A percentile compares a stretch with the other conserved stretches of the same genome.
Conservation (phyloP, 2,329 filamentous ascomycete species). For the Aspergillus ibericus region DNA sequence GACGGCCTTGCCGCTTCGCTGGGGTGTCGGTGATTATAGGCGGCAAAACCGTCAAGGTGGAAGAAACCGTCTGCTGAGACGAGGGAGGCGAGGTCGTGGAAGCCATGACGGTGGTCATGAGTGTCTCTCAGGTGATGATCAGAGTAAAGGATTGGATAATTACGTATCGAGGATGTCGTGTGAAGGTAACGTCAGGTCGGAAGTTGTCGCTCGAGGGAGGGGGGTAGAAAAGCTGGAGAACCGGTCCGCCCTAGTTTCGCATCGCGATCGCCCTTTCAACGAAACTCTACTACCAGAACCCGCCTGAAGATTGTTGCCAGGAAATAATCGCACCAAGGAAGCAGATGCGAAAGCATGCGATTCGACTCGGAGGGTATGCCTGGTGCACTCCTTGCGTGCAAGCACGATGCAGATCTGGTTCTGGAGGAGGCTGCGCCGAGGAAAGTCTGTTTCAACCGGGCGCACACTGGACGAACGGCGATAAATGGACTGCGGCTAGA, state of each 20-base stretch:
- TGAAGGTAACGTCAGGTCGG: constrained; percentile 21
- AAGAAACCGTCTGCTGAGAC: constrained; percentile 29
- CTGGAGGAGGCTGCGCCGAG: constrained; percentile 7
- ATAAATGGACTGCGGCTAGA: constrained; percentile 10
- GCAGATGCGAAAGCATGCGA: constrained; percentile 14
- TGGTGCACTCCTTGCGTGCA: constrained; percentile 24
- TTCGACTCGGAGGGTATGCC: constrained; percentile 15
- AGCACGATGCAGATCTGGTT: constrained; percentile 16
- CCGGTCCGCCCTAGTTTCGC: constrained; percentile 34
- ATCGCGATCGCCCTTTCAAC: constrained; percentile 35
- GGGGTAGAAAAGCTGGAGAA: constrained; percentile 24
- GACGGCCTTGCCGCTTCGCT: constrained; percentile 59
- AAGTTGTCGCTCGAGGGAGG: constrained; percentile 16
- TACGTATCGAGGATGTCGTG: constrained; percentile 14
- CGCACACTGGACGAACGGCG: constrained; percentile 2
- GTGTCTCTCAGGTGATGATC: constrained; percentile 10
- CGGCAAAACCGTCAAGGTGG: constrained; percentile 38
- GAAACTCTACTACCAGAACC: constrained; percentile 7
- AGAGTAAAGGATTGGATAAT: constrained; percentile 12
- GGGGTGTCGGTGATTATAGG: constrained; percentile 54
- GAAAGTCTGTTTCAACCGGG: neutral
- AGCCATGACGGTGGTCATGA: constrained; percentile 38
- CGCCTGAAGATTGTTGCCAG: constrained; percentile 1
- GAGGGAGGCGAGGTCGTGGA: constrained; percentile 35
- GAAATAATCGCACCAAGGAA: constrained; percentile 8